A percentile compares a stretch with the other conserved stretches of the same genome.
phyloP scores from a whole-genome alignment of 345 rosid species.

The Eucalyptus urophylla region DNA sequence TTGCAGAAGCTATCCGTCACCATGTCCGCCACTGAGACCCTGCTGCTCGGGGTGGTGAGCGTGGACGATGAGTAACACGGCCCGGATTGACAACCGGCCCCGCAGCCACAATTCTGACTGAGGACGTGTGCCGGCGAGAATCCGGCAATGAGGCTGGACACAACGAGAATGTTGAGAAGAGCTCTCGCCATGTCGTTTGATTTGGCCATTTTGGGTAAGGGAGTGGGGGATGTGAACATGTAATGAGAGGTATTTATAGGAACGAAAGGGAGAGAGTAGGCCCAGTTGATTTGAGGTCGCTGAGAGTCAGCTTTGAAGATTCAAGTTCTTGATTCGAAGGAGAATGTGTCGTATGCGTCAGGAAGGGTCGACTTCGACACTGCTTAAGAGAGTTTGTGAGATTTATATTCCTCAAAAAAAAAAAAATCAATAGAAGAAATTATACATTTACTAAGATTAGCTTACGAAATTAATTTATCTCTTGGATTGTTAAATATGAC shows the following conservation, averaged over 20 bases:
- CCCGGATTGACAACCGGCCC: conserved; percentile 33
- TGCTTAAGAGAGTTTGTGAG: not conserved
- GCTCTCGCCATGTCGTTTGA: not conserved
- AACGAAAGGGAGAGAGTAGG: not conserved
- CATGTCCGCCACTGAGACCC: conserved; percentile 20
- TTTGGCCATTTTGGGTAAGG: not conserved
- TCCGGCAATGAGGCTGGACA: not conserved
- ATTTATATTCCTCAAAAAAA: not conserved
- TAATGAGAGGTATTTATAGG: not conserved
- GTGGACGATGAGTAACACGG: conserved; percentile 32
- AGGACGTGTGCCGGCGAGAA: not conserved
- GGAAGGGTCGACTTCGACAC: not conserved
- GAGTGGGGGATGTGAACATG: not conserved
- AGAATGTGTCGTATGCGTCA: not conserved
- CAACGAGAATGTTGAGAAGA: not conserved
- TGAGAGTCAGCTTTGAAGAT: not conserved
- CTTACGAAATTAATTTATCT: not conserved
- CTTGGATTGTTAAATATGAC: not conserved
- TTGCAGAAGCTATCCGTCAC: conserved; percentile 40
- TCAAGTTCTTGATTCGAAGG: not conserved
- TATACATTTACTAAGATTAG: not conserved
- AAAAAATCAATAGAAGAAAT: not conserved
- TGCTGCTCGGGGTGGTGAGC: not conserved
- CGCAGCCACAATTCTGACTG: conserved; percentile 30
- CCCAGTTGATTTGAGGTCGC: not conserved